phyloP scores from a whole-genome alignment of 306 rosid genomes.

The Cucurbita argyrosperma region DNA sequence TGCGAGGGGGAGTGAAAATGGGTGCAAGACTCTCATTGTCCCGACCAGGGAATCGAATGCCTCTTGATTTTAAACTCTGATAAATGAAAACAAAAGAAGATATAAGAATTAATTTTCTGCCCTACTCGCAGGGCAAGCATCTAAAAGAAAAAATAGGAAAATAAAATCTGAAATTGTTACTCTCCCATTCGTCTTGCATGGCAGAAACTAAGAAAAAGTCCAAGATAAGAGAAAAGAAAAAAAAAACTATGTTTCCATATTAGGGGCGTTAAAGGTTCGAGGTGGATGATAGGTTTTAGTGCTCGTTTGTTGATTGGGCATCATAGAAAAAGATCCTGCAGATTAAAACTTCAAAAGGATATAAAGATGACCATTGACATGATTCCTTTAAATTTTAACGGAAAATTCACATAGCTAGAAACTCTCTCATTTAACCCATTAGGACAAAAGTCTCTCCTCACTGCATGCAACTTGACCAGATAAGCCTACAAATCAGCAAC shows the following conservation, averaged over 20 bases:
- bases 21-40: conserved; percentile 97
- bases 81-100: conserved; percentile 10
- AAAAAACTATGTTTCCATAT: neutral
- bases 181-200: neutral
- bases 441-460: no score
- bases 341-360: no score
- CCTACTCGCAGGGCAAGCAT: neutral
- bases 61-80: conserved; percentile 89
- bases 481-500: no score
- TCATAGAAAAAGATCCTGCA: no score
- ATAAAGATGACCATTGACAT: no score
- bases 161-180: neutral
- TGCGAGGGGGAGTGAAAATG: conserved; percentile 75
- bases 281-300: neutral
- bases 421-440: no score
- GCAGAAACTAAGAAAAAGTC: neutral
- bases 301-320: no score
- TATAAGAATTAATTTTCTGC: neutral
- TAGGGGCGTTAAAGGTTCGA: neutral
- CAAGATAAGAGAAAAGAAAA: neutral
- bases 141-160: neutral
- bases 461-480: no score
- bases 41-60: conserved; percentile 87
- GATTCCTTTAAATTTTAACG: no score
- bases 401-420: no score